A percentile compares a stretch with the other conserved stretches of the same genome.
Conservation (phyloP, 768 basidiomycete genomes). For the Lactarius indigo region DNA sequence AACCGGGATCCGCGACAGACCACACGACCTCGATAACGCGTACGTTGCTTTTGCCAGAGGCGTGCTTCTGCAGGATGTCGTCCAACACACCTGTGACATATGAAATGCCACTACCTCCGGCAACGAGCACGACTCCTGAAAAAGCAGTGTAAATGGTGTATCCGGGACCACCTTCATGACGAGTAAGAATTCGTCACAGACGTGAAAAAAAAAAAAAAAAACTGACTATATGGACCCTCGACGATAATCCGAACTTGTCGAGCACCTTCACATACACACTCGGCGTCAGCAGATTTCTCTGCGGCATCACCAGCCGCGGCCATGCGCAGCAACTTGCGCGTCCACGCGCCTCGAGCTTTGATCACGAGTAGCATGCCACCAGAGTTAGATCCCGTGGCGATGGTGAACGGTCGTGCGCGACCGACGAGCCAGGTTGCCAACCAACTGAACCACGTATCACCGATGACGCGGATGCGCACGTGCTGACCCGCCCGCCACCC, state of each 20-base stretch:
- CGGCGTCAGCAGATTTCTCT: conserved; percentile 16
- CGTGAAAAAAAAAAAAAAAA: not conserved
- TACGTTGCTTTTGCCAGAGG: conserved; percentile 36
- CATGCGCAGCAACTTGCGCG: conserved; percentile 40
- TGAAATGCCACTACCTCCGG: conserved; percentile 61
- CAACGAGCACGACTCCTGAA: conserved; percentile 52
- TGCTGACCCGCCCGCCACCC: conserved; percentile 64
- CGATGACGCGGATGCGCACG: conserved; percentile 48
- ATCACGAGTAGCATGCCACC: conserved; percentile 48
- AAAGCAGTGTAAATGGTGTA: conserved; percentile 47
- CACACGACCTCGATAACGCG: conserved; percentile 52
- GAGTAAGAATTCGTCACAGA: conserved; percentile 13
- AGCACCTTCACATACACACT: conserved; percentile 1
- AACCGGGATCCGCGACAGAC: conserved; percentile 45
- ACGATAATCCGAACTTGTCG: conserved; percentile 39
- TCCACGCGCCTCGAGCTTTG: conserved; percentile 52
- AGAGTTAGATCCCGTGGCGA: conserved; percentile 41
- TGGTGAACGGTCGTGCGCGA: conserved; percentile 38
- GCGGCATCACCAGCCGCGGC: conserved; percentile 33
- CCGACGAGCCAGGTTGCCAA: conserved; percentile 14
- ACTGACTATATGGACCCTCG: conserved; percentile 52
- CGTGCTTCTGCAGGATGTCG: conserved; percentile 45
- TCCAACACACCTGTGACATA: conserved; percentile 48
- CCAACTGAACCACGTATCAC: conserved; percentile 39
- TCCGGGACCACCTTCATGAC: conserved; percentile 38